A percentile compares a stretch with the other conserved stretches of the same genome.
phyloP scores from a whole-genome alignment of 495 filamentous ascomycete genomes.

The Aspergillus affinis region DNA sequence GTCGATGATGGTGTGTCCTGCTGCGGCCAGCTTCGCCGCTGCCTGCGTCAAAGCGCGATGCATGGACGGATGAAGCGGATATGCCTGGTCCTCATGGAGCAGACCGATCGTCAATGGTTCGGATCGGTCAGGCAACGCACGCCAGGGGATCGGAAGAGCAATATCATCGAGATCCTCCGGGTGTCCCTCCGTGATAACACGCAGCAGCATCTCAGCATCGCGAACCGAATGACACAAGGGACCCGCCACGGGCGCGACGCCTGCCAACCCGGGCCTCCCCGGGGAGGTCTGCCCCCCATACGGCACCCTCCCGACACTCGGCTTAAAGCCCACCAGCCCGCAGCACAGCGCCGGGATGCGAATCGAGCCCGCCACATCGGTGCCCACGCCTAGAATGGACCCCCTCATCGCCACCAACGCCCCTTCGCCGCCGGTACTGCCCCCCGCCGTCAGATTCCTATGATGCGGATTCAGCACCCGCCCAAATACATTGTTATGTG shows the following conservation, averaged over 20 bases:
- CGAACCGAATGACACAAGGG: conserved; percentile 39
- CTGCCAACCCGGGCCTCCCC: conserved; percentile 45
- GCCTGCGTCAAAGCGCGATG: conserved; percentile 45
- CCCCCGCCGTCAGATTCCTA: conserved; percentile 50
- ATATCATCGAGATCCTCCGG: conserved; percentile 21
- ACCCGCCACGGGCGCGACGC: conserved; percentile 32
- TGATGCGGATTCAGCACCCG: conserved; percentile 56
- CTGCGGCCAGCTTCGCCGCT: conserved; percentile 31
- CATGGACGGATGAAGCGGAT: conserved; percentile 55
- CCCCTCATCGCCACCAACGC: conserved; percentile 59
- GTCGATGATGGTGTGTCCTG: conserved; percentile 47
- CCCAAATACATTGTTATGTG: conserved; percentile 38
- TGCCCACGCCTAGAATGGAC: conserved; percentile 61
- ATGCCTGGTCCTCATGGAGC: conserved; percentile 49
- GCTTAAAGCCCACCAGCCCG: conserved; percentile 61
- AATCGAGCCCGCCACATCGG: conserved; percentile 65
- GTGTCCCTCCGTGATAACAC: conserved; percentile 12
- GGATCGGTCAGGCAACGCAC: conserved; percentile 3
- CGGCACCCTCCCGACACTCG: conserved; percentile 57
- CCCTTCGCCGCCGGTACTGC: conserved; percentile 63
- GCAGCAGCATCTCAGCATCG: conserved; percentile 31
- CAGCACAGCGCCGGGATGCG: conserved; percentile 60
- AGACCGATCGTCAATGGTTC: conserved; percentile 48
- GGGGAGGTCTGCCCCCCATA: conserved; percentile 30
- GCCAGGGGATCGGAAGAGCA: conserved; percentile 22